A percentile compares a stretch with the other conserved stretches of the same genome.
Conservation (phyloP, 2,329 filamentous ascomycete species). For the Anthostomella pinea region DNA sequence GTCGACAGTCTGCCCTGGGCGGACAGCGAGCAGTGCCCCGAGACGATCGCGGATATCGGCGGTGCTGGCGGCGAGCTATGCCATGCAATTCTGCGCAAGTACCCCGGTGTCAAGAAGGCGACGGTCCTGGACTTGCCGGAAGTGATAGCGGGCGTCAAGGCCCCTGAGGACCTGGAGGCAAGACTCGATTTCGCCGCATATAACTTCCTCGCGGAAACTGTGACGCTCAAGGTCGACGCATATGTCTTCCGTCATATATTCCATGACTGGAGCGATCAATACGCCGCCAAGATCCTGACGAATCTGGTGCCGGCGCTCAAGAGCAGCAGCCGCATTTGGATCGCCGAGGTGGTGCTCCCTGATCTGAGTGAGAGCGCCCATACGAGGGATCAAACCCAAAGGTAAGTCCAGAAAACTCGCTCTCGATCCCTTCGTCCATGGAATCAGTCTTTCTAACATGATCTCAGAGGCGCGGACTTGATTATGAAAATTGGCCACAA, state of each 20-base stretch:
- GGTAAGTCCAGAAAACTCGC: constrained; percentile 3
- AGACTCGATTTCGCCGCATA: constrained; percentile 21
- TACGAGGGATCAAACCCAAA: constrained; percentile 8
- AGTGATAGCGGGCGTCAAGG: constrained; percentile 21
- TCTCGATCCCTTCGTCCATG: neutral
- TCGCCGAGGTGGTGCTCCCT: constrained; percentile 24
- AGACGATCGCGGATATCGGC: constrained; percentile 24
- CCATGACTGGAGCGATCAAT: constrained; percentile 35
- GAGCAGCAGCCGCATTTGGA: constrained; percentile 22
- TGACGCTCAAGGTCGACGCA: constrained; percentile 19
- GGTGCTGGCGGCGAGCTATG: constrained; percentile 25
- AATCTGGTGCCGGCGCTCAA: constrained; percentile 30
- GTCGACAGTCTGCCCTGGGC: constrained; percentile 26
- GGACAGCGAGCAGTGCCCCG: constrained; percentile 16
- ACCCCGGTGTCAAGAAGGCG: constrained; percentile 17
- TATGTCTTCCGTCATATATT: constrained; percentile 33
- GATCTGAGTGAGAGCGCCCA: constrained; percentile 12
- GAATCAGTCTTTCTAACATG: neutral
- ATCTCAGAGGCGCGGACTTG: constrained; percentile 23
- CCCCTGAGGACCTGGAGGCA: constrained; percentile 18
- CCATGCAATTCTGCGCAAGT: constrained; percentile 18
- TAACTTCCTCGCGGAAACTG: constrained; percentile 22
- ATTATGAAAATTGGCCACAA: constrained; percentile 21
- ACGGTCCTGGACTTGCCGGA: constrained; percentile 24
- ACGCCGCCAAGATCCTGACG: constrained; percentile 29